Evolutionary conservation across 2,329 filamentous ascomycete species (phyloP), one percentile per base, ranked within the genome.

Genomic region (Cladosporium sp.): DNA sequence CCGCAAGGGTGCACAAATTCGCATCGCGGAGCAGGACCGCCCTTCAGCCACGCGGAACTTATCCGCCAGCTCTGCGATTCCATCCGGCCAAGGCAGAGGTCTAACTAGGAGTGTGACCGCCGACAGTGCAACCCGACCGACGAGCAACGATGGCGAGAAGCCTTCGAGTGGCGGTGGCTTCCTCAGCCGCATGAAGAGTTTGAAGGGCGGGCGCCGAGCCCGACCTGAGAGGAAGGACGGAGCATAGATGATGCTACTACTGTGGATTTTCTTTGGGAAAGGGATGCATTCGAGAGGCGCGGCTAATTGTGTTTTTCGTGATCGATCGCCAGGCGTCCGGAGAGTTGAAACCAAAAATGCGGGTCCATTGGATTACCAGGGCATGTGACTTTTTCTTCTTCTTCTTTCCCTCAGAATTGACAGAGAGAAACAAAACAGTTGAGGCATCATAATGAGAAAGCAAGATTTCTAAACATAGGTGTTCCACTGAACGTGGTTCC

Each of bases 111-210:
- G 89, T 70, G 77, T 83, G 2, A 92, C 90, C 74, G 21, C 74
- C 74, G 58, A 67, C 48, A 57, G 34, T 26, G 26, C 26, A 3
- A 48, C 54, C 1, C 62, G 62, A 21, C 62, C 62, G 34, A 39
- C n/a, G 5, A 64, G 62, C 46, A 65, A 65, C 32, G 64, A 61
- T 6, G 57, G 58, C 21, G 64, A 65, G 32, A 60, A 63, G 49
- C 60, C 60, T 18, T 32, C 36, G 2, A 61, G 67, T 58, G 79
- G 81, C 53, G 85, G 85, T 56, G 90, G 91, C 1, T 89, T 96
- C 68, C 76, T 96, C 67, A 91, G 86, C 61, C 86, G 92, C 63
- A 91, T 95, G 81, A 93, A 91, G 84, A 92, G 89, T 78, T 80
- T 95, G 78, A 93, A 92, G 81, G 89, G 89, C 59, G 87, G 87